Percentiles rank a stretch among this genome's conserved stretches.
Evolutionary conservation across 2,329 filamentous ascomycete genomes (phyloP).

Genomic region (Plenodomus biglobosus): DNA sequence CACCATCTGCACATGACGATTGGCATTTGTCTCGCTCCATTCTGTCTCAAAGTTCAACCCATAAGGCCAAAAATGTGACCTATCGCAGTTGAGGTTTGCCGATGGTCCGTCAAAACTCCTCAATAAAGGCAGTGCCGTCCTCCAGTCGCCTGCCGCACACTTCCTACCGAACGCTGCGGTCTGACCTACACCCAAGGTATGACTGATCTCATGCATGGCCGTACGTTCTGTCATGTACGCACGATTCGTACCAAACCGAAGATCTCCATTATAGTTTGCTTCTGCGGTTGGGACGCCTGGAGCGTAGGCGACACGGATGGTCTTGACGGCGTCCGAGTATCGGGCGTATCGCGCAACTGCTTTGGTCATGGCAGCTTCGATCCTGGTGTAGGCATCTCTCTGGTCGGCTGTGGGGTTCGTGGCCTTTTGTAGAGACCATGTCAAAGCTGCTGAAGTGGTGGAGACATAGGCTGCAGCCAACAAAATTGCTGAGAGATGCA

Average conservation of each 20-base stretch:
- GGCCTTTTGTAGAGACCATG: constrained; percentile 32
- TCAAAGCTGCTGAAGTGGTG: constrained; percentile 24
- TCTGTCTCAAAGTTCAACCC: constrained; percentile 41
- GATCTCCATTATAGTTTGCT: constrained; percentile 40
- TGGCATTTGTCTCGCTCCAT: constrained; percentile 40
- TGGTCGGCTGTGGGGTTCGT: constrained; percentile 36
- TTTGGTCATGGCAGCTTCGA: constrained; percentile 36
- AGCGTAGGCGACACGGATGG: constrained; percentile 32
- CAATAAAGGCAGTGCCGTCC: constrained; percentile 36
- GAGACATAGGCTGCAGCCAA: constrained; percentile 22
- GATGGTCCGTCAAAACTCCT: constrained; percentile 32
- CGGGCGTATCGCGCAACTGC: constrained; percentile 32
- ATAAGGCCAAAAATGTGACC: constrained; percentile 40
- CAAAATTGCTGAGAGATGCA: constrained; percentile 26
- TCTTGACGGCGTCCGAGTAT: constrained; percentile 28
- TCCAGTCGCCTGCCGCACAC: constrained; percentile 36
- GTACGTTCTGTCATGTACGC: constrained; percentile 41
- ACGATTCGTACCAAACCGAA: constrained; percentile 38
- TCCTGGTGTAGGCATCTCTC: constrained; percentile 34
- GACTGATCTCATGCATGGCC: constrained; percentile 40
- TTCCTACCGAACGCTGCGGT: constrained; percentile 34
- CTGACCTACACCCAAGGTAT: constrained; percentile 40
- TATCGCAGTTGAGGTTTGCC: constrained; percentile 39
- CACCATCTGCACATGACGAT: constrained; percentile 38
- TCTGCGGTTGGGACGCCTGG: constrained; percentile 40